Base-by-base conservation (phyloP, 2,329 filamentous ascomycete genomes). In the Pseudogymnoascus sp. region DNA sequence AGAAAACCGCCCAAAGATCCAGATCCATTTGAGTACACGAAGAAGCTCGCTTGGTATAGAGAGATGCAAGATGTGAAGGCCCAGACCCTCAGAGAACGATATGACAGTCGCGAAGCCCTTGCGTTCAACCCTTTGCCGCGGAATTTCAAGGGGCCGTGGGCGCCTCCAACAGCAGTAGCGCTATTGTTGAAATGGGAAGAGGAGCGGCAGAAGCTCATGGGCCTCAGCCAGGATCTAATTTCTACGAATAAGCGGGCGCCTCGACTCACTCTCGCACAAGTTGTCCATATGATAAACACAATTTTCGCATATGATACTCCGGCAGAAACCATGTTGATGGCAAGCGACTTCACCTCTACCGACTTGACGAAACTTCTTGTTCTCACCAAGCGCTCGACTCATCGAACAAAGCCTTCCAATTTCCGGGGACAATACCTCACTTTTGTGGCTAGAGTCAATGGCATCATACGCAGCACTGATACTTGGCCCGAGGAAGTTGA, bases 21-120 rank as follows among this genome's bases (percentile, higher is more conserved):
- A 19, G 45, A 52, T 33, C 45, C 45, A 52, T 52, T 52, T 19
- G 45, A 52, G 26, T 52, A 52, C 45, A 30, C 45, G 26, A 52
- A 10, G 15, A 52, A 52, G 45, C n/a, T 52, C n/a, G 45, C 45
- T 5, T 7, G 10, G 15, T 52, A 52, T 7, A 18, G 26, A 52
- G 9, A 52, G 2, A 13, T 1, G 15, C 45, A 52, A 13, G 26
- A 52, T 30, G 45, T 33, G 26, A 8, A 18, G 19, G 45, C 45
- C 8, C 45, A 52, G 23, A 33, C 6, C 30, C 3, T 33, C 10
- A 52, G 45, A 19, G 23, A 18, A 18, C 15, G 26, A 5, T 33
- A 52, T 52, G 7, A 52, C n/a, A 2, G n/a, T 2, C 10, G 26
- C 10, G n/a, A 6, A 4, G 45, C 45, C 26, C 28, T 30, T 33